These are phyloP conservation scores for Phytopythium kandeliae DNA, from an alignment of 352 stramenopile genomes.

Conservation along the genomic window DNA sequence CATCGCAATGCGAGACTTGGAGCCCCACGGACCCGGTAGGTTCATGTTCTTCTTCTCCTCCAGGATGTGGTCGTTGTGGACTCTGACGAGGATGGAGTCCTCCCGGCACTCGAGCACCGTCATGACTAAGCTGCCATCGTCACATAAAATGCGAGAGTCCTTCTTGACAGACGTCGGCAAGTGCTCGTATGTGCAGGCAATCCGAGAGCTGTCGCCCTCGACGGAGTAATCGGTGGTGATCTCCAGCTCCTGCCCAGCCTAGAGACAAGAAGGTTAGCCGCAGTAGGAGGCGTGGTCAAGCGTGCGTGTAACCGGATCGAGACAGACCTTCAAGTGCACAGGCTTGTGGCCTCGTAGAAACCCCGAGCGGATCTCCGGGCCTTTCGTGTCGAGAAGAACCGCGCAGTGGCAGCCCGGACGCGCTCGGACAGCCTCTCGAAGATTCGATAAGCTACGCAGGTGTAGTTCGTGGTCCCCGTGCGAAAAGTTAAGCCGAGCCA, in stretches of 20 bases:
- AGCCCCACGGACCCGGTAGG: constrained; percentile 63
- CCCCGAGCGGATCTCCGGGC: constrained; percentile 95
- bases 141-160: constrained; percentile 93
- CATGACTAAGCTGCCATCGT: constrained; percentile 94
- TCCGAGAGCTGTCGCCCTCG: constrained; percentile 58
- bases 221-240: constrained; percentile 90
- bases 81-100: constrained; percentile 67
- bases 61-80: constrained; percentile 87
- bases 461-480: constrained; percentile 97
- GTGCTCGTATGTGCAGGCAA: constrained; percentile 94
- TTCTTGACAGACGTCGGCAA: constrained; percentile 89
- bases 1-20: neutral
- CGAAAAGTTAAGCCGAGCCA: constrained; percentile 99
- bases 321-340: constrained; percentile 52
- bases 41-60: constrained; percentile 98
- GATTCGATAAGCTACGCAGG: constrained; percentile 85
- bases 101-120: constrained; percentile 79
- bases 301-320: too few species aligned
- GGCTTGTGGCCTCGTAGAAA: constrained; percentile 65
- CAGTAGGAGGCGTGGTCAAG: too few species aligned
- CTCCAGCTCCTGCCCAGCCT: constrained; percentile 74
- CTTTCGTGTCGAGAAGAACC: constrained; percentile 97
- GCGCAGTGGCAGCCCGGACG: constrained; percentile 81
- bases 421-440: constrained; percentile 67
- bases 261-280: too few species aligned